Percentiles rank a stretch among this genome's conserved stretches.
These are phyloP conservation scores for Citrus glauca DNA, from an alignment of 345 rosid genomes.

Conservation along the genomic window DNA sequence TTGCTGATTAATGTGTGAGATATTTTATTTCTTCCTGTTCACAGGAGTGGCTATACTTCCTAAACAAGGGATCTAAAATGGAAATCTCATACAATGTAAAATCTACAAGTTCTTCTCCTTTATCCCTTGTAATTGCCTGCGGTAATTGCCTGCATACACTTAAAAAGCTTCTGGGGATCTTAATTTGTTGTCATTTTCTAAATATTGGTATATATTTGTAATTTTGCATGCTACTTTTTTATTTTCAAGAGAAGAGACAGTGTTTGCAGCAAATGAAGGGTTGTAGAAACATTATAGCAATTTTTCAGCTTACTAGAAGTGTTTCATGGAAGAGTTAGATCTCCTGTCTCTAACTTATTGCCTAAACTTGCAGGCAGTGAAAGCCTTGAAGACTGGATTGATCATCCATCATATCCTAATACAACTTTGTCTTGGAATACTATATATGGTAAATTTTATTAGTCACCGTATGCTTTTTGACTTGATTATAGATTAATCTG, in stretches of 20 bases:
- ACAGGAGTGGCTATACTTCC: conserved; percentile 58
- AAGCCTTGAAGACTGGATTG: conserved; percentile 47
- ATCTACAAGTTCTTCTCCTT: conserved; percentile 29
- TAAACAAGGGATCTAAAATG: conserved; percentile 48
- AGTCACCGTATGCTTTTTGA: background rate
- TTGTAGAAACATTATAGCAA: background rate
- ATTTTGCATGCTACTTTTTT: background rate
- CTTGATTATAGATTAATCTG: background rate
- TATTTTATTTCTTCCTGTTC: background rate
- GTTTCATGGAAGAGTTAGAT: background rate
- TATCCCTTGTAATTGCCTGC: conserved; percentile 52
- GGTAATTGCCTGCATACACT: conserved; percentile 26
- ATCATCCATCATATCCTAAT: conserved; percentile 54
- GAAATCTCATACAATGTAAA: conserved; percentile 40
- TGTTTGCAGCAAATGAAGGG: background rate
- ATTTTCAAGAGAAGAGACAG: background rate
- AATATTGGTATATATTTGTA: background rate
- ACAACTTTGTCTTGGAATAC: conserved; percentile 61
- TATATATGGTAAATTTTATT: conserved; percentile 30
- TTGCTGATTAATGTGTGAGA: background rate
- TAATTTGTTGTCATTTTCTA: background rate
- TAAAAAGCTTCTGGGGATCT: background rate
- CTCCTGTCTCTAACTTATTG: background rate
- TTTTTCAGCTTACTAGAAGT: background rate
- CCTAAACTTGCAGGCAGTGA: conserved; percentile 35